Percentiles rank a stretch among this genome's conserved stretches.
Conservation (phyloP, 257 asterid genomes). For the Gentiana macrophylla region DNA sequence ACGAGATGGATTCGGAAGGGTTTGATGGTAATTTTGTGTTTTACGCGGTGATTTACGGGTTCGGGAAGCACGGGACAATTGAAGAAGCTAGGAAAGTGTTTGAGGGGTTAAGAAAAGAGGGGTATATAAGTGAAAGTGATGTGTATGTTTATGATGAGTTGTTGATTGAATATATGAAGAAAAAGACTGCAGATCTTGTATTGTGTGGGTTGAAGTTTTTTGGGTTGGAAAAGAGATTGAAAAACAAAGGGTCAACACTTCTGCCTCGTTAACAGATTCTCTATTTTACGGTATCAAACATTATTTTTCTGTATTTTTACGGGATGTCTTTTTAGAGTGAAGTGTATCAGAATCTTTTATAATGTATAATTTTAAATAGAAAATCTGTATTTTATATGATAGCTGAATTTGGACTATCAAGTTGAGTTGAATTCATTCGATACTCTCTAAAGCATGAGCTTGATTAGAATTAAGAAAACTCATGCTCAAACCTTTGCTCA, state of each 20-base stretch:
- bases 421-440: too few relatives aligned
- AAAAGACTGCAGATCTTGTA: constrained; percentile 71
- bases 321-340: too few relatives aligned
- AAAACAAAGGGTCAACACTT: constrained; percentile 55
- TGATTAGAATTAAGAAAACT: too few relatives aligned
- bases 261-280: constrained; percentile 26
- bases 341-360: too few relatives aligned
- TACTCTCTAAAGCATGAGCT: too few relatives aligned
- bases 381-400: too few relatives aligned
- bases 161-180: constrained; percentile 77
- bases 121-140: constrained; percentile 56
- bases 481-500: too few relatives aligned
- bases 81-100: constrained; percentile 76
- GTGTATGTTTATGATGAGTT: constrained; percentile 64
- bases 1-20: constrained; percentile 69
- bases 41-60: constrained; percentile 60
- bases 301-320: too few relatives aligned
- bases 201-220: constrained; percentile 79
- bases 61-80: constrained; percentile 76
- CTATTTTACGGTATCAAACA: too few relatives aligned
- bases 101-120: constrained; percentile 38
- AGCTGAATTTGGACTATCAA: too few relatives aligned
- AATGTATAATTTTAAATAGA: too few relatives aligned
- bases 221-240: constrained; percentile 63
- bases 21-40: constrained; percentile 26